Evolutionary conservation across 1,139 yeast species (phyloP).

Genomic region (Sugiyamaella grinbergsii): DNA sequence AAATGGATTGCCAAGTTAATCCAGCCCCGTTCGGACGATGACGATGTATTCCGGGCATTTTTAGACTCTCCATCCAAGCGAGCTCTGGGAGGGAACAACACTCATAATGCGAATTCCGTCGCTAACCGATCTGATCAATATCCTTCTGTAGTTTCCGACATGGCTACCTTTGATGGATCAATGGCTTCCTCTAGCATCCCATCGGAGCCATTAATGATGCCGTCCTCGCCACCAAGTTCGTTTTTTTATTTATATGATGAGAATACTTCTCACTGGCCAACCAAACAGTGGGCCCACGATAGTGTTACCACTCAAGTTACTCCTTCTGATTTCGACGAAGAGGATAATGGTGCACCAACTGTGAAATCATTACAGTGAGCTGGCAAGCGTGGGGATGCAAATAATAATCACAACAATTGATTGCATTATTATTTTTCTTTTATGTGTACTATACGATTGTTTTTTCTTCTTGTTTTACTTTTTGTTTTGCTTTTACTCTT

Average conservation of each 20-base stretch:
- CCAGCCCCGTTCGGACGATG: conserved; percentile 32
- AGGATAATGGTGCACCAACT: conserved; percentile 2
- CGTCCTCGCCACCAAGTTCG: conserved; percentile 30
- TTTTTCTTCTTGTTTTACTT: too few relatives aligned
- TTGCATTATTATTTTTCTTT: conserved; percentile 5
- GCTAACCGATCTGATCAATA: conserved; percentile 18
- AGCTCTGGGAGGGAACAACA: conserved; percentile 15
- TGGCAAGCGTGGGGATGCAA: background rate
- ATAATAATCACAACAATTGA: background rate
- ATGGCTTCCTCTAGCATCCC: conserved; percentile 19
- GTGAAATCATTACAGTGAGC: conserved; percentile 12
- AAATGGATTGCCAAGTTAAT: conserved; percentile 37
- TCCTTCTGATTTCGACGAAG: conserved; percentile 17
- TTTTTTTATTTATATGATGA: conserved; percentile 31
- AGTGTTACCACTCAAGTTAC: conserved; percentile 8
- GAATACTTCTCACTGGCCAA: conserved; percentile 17
- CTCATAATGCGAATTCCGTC: conserved; percentile 14
- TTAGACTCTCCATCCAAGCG: conserved; percentile 37
- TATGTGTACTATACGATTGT: conserved; percentile 6
- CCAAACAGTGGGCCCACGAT: conserved; percentile 17
- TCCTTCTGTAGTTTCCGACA: conserved; percentile 21
- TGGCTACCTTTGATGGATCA: conserved; percentile 23
- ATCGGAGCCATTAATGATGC: conserved; percentile 28
- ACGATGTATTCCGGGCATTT: conserved; percentile 37
- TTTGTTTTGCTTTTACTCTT: too few relatives aligned